Evolutionary conservation across 345 rosid species (phyloP), one percentile per base, ranked within the genome.

Genomic region (Mercurialis annua): DNA sequence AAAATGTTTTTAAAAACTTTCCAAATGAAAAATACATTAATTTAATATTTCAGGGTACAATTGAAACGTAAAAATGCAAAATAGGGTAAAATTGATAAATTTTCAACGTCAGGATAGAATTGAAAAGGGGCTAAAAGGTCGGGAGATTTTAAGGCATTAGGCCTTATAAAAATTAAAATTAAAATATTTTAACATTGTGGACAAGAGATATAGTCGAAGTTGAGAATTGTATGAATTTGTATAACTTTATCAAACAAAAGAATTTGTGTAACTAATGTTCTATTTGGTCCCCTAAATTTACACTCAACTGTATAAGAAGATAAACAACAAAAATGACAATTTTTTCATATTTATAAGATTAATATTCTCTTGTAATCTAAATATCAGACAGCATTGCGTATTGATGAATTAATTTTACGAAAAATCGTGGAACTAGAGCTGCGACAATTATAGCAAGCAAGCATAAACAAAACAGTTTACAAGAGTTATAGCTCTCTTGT

Each of bases 301-400:
- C 86, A 80, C 69, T 65, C 61, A 73, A 66, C 68, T 30, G 63
- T 9, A 50, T 59, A 11, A 55, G n/a, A n/a, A n/a, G n/a, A n/a
- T n/a, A n/a, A n/a, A n/a, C n/a, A n/a, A n/a, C n/a, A n/a, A n/a
- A n/a, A n/a, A n/a, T n/a, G n/a, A n/a, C n/a, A n/a, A n/a, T n/a
- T n/a, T n/a, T n/a, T n/a, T n/a, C n/a, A 59, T 68, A 55, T 53
- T 57, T 58, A 73, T 73, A 31, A 52, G 63, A 62, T 65, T 0
- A 51, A n/a, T n/a, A n/a, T 76, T 90, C 98, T 66, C 97, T 79
- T 16, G 87, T 89, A 36, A 90, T 82, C 76, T 87, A 96, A 71
- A 83, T 83, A 78, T 95, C 98, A 5, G 71, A 71, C 48, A 96
- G 99, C 52, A 60, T 46, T 59, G 78, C 91, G 77, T 84, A 78